phyloP scores from a whole-genome alignment of 257 asterid species.

The Penstemon barbatus region DNA sequence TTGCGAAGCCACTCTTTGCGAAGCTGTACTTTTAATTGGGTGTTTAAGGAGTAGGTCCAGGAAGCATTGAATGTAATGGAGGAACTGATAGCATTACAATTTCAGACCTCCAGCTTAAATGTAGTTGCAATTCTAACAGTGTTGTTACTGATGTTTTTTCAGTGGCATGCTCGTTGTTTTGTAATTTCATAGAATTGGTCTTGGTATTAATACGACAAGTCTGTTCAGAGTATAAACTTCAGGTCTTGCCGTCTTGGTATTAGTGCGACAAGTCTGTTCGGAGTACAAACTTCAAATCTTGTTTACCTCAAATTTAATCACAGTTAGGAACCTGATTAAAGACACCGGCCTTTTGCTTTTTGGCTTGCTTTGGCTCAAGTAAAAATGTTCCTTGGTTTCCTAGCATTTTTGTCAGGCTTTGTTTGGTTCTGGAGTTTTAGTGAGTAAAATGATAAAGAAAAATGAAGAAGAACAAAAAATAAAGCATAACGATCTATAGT shows the following conservation, averaged over 20 bases:
- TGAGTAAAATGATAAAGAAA: too few species aligned
- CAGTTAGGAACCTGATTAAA: not conserved
- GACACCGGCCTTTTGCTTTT: not conserved
- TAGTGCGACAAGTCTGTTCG: not conserved
- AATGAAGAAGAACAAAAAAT: too few species aligned
- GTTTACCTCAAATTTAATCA: not conserved
- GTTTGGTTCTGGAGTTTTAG: too few species aligned
- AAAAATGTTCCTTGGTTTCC: too few species aligned
- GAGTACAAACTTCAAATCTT: slow-evolving; percentile 3
- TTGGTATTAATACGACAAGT: not conserved
- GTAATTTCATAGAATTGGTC: not conserved
- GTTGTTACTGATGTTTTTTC: not conserved
- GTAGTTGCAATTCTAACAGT: too few species aligned
- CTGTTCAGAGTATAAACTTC: not conserved
- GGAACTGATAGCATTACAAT: too few species aligned
- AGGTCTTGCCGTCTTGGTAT: not conserved
- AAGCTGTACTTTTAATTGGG: not conserved
- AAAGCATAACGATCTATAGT: too few species aligned
- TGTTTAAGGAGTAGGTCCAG: too few species aligned
- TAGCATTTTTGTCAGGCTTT: too few species aligned
- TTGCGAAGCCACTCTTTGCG: not conserved
- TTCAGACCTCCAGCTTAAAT: too few species aligned
- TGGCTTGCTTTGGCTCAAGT: too few species aligned
- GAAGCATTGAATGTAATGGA: too few species aligned
- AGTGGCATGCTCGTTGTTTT: not conserved